Percentiles rank a stretch among this genome's conserved stretches.
Conservation (phyloP, 768 basidiomycete species). For the Coprinellus aureogranulatus region DNA sequence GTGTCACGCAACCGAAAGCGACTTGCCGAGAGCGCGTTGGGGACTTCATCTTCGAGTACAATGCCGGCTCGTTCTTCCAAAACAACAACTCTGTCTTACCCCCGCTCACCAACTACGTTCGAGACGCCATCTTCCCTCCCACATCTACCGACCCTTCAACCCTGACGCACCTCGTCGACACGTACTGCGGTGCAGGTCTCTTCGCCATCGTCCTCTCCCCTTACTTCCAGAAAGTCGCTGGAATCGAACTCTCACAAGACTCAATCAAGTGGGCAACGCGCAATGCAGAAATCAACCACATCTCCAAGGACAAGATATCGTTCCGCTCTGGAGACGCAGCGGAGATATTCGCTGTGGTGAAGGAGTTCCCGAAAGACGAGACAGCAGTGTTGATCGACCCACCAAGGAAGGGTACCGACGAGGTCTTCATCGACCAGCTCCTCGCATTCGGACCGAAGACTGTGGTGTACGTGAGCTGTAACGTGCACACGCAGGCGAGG, state of each 20-base stretch:
- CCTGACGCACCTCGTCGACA: conserved; percentile 89
- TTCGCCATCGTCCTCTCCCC: conserved; percentile 83
- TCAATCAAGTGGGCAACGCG: conserved; percentile 66
- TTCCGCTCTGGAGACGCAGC: conserved; percentile 85
- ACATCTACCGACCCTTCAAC: conserved; percentile 18
- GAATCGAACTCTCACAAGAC: conserved; percentile 80
- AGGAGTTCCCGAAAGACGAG: conserved; percentile 58
- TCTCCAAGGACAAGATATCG: conserved; percentile 53
- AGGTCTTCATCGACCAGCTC: conserved; percentile 72
- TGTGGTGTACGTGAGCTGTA: conserved; percentile 91
- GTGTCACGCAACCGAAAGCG: conserved; percentile 79
- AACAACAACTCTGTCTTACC: conserved; percentile 94
- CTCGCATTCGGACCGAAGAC: conserved; percentile 62
- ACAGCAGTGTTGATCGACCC: conserved; percentile 86
- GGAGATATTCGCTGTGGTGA: conserved; percentile 73
- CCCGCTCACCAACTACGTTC: conserved; percentile 81
- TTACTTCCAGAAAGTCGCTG: conserved; percentile 72
- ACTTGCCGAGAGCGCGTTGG: conserved; percentile 85
- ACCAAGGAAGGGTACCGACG: conserved; percentile 92
- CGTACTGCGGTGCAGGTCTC: conserved; percentile 89
- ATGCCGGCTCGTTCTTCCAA: conserved; percentile 91
- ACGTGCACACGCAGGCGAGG: conserved; percentile 89
- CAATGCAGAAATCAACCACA: conserved; percentile 64
- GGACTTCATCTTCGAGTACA: conserved; percentile 77
- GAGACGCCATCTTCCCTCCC: conserved; percentile 60